Evolutionary conservation across 1,284 basidiomycete species (phyloP).

Genomic region (Salmacisia buchloeana): DNA sequence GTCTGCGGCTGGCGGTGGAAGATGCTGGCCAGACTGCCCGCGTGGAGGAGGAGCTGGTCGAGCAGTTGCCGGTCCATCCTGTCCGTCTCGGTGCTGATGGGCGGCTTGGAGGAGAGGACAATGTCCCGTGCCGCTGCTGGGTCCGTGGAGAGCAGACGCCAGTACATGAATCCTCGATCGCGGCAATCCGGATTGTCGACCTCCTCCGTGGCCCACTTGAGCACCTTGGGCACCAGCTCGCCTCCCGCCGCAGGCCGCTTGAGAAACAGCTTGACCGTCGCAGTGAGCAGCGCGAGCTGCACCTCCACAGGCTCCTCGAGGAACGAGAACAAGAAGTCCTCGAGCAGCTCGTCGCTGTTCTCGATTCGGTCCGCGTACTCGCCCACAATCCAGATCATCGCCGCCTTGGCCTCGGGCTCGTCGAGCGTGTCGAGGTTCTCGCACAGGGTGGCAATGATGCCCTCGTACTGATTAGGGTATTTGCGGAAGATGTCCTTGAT

Average conservation of each 20-base stretch:
- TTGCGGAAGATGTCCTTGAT: slow-evolving; percentile 97
- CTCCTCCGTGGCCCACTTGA: slow-evolving; percentile 96
- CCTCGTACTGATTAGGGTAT: slow-evolving; percentile 94
- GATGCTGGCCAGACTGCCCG: slow-evolving; percentile 36
- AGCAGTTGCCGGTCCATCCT: slow-evolving; percentile 63
- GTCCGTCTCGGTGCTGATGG: slow-evolving; percentile 96
- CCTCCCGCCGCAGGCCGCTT: slow-evolving; percentile 87
- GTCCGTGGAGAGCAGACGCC: slow-evolving; percentile 91
- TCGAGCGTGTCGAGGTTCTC: slow-evolving; percentile 86
- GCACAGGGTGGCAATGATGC: slow-evolving; percentile 85
- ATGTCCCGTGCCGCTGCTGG: slow-evolving; percentile 79
- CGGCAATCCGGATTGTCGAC: slow-evolving; percentile 94
- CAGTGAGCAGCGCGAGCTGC: slow-evolving; percentile 88
- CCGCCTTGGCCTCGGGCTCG: slow-evolving; percentile 91
- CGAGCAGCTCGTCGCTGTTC: slow-evolving; percentile 88
- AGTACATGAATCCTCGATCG: slow-evolving; percentile 98
- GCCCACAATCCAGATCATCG: slow-evolving; percentile 97
- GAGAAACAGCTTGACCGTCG: slow-evolving; percentile 92
- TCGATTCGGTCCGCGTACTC: slow-evolving; percentile 95
- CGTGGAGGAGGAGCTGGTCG: slow-evolving; percentile 47
- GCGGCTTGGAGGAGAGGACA: slow-evolving; percentile 87
- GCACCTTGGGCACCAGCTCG: slow-evolving; percentile 83
- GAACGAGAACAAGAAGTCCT: slow-evolving; percentile 85
- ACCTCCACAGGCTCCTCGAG: slow-evolving; percentile 90
- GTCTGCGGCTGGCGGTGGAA: slow-evolving; percentile 44